A percentile compares a stretch with the other conserved stretches of the same genome.
phyloP scores from a whole-genome alignment of 805 yeast genomes.

The Kregervanrija delftensis region DNA sequence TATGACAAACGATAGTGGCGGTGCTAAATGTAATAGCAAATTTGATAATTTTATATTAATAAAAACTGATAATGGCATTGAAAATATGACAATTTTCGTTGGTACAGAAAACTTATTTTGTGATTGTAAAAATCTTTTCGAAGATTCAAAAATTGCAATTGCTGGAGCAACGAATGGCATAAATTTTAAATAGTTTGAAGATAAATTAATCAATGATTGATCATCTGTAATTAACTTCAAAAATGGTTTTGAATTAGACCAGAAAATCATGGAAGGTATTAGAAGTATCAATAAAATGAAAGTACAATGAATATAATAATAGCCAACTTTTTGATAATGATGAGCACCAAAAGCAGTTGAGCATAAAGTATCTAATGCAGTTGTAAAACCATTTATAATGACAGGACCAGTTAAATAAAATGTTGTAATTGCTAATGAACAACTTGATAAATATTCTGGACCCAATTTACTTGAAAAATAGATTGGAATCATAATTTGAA shows the following conservation, averaged over 20 bases:
- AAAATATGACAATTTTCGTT: slow-evolving; percentile 55
- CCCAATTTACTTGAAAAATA: slow-evolving; percentile 68
- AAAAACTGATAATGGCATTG: slow-evolving; percentile 60
- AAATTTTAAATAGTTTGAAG: slow-evolving; percentile 45
- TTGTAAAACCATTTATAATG: slow-evolving; percentile 64
- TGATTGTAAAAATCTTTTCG: slow-evolving; percentile 65
- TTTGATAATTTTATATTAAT: slow-evolving; percentile 56
- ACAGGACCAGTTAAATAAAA: slow-evolving; percentile 71
- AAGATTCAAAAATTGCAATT: slow-evolving; percentile 57
- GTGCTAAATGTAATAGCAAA: slow-evolving; percentile 61
- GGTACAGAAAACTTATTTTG: slow-evolving; percentile 75
- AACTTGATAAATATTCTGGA: slow-evolving; percentile 60
- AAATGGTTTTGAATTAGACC: slow-evolving; percentile 47
- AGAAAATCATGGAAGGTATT: slow-evolving; percentile 49
- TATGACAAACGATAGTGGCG: slow-evolving; percentile 61
- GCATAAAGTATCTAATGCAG: slow-evolving; percentile 70
- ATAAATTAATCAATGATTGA: slow-evolving; percentile 35
- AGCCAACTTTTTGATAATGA: slow-evolving; percentile 56
- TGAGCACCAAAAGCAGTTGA: slow-evolving; percentile 69
- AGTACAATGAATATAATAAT: slow-evolving; percentile 59
- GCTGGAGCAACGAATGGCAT: slow-evolving; percentile 63
- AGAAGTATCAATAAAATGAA: slow-evolving; percentile 40
- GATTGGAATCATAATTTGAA: slow-evolving; percentile 67
- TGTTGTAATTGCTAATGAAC: slow-evolving; percentile 64
- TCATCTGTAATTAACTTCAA: slow-evolving; percentile 39